phyloP scores from a whole-genome alignment of 1,284 basidiomycete species.

The Phaffia rhodozyma region DNA sequence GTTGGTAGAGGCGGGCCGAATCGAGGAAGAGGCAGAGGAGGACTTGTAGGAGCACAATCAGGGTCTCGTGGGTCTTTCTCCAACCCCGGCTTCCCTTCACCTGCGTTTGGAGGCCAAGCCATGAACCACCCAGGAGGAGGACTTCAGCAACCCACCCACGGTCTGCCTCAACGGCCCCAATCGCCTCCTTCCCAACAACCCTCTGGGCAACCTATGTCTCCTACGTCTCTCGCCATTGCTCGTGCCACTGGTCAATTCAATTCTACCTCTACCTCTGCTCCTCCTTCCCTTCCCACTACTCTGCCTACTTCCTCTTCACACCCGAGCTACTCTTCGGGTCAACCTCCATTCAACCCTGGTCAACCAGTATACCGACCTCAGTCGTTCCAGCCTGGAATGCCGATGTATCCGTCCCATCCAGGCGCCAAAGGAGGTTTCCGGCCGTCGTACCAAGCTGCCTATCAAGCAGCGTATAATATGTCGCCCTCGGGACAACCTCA shows the following conservation, averaged over 20 bases:
- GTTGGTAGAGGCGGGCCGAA: conserved; percentile 14
- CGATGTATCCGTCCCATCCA: no score
- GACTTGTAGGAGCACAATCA: conserved; percentile 22
- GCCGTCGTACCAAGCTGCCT: no score
- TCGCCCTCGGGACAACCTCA: no score
- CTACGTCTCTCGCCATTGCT: conserved; percentile 14
- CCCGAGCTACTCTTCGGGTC: no score
- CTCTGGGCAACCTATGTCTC: conserved; percentile 11
- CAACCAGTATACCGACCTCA: no score
- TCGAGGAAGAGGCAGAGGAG: conserved; percentile 18
- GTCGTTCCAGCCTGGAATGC: no score
- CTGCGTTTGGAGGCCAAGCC: not conserved
- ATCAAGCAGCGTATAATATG: no score
- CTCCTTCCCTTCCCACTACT: not conserved
- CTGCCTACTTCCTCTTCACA: no score
- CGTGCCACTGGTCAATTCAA: conserved; percentile 12
- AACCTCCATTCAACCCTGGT: no score
- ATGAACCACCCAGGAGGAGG: no score
- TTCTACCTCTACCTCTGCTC: not conserved
- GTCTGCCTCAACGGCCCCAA: not conserved
- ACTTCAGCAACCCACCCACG: no score
- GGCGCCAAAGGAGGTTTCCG: no score
- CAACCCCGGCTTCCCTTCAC: not conserved
- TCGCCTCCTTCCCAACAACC: not conserved
- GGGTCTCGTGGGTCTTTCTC: not conserved